phyloP scores from a whole-genome alignment of 768 basidiomycete genomes.

The Hygrocybe coccinea region DNA sequence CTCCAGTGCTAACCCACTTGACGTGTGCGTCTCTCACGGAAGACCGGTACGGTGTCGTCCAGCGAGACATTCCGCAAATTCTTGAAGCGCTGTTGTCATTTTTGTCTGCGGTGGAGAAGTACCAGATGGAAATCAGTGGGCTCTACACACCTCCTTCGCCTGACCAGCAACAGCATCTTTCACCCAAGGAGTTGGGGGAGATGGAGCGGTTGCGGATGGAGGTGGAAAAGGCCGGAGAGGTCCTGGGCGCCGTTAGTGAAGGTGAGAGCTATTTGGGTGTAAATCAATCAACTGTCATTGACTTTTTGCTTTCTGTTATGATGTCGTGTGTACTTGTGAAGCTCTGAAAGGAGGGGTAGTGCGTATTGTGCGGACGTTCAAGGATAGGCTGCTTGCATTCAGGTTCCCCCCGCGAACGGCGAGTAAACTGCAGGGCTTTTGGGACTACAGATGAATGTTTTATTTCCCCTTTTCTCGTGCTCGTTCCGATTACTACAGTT shows the following conservation, averaged over 20 bases:
- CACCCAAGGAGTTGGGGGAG: conserved; percentile 33
- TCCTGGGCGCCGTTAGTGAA: conserved; percentile 49
- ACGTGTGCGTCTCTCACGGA: conserved; percentile 70
- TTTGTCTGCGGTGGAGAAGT: conserved; percentile 61
- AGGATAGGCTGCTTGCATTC: conserved; percentile 68
- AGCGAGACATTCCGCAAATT: conserved; percentile 78
- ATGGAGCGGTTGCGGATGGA: conserved; percentile 43
- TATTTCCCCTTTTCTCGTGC: too few relatives aligned
- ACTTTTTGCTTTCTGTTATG: too few relatives aligned
- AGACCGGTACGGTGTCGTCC: conserved; percentile 79
- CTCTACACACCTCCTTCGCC: conserved; percentile 31
- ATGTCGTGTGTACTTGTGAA: conserved; percentile 22
- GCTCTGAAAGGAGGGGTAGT: conserved; percentile 65
- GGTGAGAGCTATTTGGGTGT: too few relatives aligned
- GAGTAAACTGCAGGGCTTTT: conserved; percentile 61
- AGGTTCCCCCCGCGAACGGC: conserved; percentile 70
- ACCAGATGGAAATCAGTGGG: conserved; percentile 49
- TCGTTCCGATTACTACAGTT: too few relatives aligned
- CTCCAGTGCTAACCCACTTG: conserved; percentile 65
- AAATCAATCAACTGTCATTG: too few relatives aligned
- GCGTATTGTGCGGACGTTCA: conserved; percentile 67
- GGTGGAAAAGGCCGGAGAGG: conserved; percentile 50
- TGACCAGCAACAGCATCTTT: conserved; percentile 16
- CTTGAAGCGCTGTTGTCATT: conserved; percentile 71
- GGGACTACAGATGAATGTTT: conserved; percentile 58